Percentiles rank a stretch among this genome's conserved stretches.
Conservation (phyloP, 164 flowering plant genomes). For the Umbilicus rupestris region DNA sequence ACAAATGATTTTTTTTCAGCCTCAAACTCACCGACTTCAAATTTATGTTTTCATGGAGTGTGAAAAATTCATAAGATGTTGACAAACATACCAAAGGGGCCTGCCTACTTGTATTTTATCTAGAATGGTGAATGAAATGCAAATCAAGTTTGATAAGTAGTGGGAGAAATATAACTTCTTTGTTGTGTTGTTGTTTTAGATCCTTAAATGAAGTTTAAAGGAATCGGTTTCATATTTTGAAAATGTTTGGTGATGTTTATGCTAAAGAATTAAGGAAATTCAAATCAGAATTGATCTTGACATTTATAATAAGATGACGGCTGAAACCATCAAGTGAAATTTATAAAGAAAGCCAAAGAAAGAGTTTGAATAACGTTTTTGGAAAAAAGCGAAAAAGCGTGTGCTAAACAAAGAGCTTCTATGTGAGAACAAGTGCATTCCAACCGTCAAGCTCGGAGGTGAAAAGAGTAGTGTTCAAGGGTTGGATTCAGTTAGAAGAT, state of each 20-base stretch:
- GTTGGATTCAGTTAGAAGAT: too few species aligned
- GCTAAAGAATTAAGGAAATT: too few species aligned
- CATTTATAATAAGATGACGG: too few species aligned
- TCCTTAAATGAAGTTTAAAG: not conserved
- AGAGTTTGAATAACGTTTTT: too few species aligned
- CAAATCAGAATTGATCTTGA: too few species aligned
- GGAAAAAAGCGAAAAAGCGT: too few species aligned
- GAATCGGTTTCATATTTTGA: not conserved
- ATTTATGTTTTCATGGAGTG: not conserved
- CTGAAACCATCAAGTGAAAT: too few species aligned
- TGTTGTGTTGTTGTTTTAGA: not conserved
- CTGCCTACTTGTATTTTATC: not conserved
- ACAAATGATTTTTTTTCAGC: not conserved
- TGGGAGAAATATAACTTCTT: not conserved
- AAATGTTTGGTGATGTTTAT: not conserved
- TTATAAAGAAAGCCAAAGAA: too few species aligned
- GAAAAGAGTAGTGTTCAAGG: too few species aligned
- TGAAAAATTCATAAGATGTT: not conserved
- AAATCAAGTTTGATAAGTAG: conserved; percentile 1
- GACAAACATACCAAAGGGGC: not conserved
- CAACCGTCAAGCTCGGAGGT: too few species aligned
- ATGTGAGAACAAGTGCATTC: too few species aligned
- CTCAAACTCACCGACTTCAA: not conserved
- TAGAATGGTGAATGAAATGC: not conserved
- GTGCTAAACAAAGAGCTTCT: too few species aligned